Percentiles rank a stretch among this genome's conserved stretches.
phyloP scores from a whole-genome alignment of 768 basidiomycete species.

The Tubosaeta sp. region DNA sequence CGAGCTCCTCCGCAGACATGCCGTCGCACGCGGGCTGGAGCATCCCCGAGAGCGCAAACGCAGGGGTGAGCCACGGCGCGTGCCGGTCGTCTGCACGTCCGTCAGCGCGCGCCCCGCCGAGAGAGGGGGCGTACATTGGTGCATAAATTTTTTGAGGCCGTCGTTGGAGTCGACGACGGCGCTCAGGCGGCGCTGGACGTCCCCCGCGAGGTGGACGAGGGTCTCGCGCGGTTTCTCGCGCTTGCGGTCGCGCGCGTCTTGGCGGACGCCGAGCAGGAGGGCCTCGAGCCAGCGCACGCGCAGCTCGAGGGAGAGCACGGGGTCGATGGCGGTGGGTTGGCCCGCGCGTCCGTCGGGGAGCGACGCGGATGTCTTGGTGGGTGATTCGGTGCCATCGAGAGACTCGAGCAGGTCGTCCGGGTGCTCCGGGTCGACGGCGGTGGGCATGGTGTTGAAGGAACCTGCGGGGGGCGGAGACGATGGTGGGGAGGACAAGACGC shows the following conservation, averaged over 20 bases:
- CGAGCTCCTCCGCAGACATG: conserved; percentile 65
- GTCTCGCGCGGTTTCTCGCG: conserved; percentile 44
- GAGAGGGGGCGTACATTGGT: conserved; percentile 46
- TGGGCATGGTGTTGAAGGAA: conserved; percentile 9
- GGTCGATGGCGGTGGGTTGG: conserved; percentile 47
- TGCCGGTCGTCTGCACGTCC: conserved; percentile 65
- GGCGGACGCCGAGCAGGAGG: conserved; percentile 61
- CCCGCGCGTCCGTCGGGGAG: conserved; percentile 5
- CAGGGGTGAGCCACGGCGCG: conserved; percentile 66
- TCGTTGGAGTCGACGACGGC: conserved; percentile 63
- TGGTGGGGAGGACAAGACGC: conserved; percentile 56
- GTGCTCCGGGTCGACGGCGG: conserved; percentile 14
- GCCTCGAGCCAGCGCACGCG: conserved; percentile 80
- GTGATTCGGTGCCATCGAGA: conserved; percentile 17
- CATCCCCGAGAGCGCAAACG: conserved; percentile 67
- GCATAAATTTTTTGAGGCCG: conserved; percentile 69
- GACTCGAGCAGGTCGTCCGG: conserved; percentile 20
- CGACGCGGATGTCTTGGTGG: conserved; percentile 10
- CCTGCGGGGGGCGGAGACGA: conserved; percentile 37
- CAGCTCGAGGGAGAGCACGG: conserved; percentile 66
- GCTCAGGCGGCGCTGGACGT: conserved; percentile 55
- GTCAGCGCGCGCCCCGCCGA: neutral
- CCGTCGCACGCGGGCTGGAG: conserved; percentile 55
- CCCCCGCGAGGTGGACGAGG: conserved; percentile 54
- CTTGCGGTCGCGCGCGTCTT: conserved; percentile 41